These are phyloP conservation scores for Saccharomycopsis hybrid DNA, from an alignment of 1,139 yeast species.

Conservation along the genomic window DNA sequence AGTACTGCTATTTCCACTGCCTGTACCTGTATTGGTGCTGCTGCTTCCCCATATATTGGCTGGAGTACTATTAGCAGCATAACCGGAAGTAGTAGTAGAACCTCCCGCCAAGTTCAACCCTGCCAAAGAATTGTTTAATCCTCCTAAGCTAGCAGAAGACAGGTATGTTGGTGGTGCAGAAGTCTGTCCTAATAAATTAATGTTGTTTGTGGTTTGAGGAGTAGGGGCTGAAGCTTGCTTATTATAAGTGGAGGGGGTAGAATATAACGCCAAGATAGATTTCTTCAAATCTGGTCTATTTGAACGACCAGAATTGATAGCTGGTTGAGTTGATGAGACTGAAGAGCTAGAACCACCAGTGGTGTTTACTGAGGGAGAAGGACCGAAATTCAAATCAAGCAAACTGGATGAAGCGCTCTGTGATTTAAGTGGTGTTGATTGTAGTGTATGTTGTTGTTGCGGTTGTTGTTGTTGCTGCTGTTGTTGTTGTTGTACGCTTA, in stretches of 20 bases:
- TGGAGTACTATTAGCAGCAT: constrained; percentile 15
- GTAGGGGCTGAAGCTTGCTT: constrained; percentile 19
- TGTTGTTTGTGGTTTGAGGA: constrained; percentile 21
- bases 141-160: constrained; percentile 22
- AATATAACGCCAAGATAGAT: constrained; percentile 82
- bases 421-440: constrained; percentile 3
- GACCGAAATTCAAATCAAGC: constrained; percentile 19
- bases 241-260: constrained; percentile 44
- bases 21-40: constrained; percentile 13
- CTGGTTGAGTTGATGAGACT: constrained; percentile 19
- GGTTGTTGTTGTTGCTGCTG: too few species aligned
- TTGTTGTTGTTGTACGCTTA: too few species aligned
- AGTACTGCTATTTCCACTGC: constrained; percentile 2
- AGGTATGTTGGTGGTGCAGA: constrained; percentile 21
- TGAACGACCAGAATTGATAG: constrained; percentile 24
- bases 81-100: too few species aligned
- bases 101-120: constrained; percentile 17
- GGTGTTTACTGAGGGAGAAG: constrained; percentile 10
- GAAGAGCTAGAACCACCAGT: constrained; percentile 1
- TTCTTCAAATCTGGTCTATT: constrained; percentile 76
- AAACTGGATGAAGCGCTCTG: constrained; percentile 6
- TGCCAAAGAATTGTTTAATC: constrained; percentile 15
- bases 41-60: constrained; percentile 8
- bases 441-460: too few species aligned
- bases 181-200: neutral